Evolutionary conservation across 2,329 filamentous ascomycete genomes (phyloP).

Genomic region (Pyrenophora graminea): DNA sequence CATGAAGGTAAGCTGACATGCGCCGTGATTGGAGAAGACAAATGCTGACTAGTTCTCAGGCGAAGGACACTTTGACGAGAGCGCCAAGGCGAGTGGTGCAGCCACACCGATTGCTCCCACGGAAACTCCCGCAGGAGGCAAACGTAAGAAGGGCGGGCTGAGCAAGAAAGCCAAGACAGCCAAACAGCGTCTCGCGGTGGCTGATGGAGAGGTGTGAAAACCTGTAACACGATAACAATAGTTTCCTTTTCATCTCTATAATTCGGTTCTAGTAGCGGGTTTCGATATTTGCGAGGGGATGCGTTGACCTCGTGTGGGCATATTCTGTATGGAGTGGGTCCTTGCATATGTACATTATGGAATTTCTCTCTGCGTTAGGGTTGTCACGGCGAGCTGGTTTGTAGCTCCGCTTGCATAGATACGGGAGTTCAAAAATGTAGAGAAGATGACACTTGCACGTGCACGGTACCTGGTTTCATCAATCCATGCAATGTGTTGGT

Average conservation of each 20-base stretch:
- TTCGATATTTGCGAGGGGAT: neutral
- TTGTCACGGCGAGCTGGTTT: constrained; percentile 5
- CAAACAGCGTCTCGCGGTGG: constrained; percentile 55
- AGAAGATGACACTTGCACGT: constrained; percentile 7
- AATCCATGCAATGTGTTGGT: neutral
- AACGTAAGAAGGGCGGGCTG: constrained; percentile 56
- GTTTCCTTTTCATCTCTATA: constrained; percentile 16
- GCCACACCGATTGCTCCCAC: constrained; percentile 72
- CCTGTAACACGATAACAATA: constrained; percentile 11
- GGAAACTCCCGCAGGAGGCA: constrained; percentile 43
- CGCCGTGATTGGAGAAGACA: neutral
- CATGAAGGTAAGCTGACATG: constrained; percentile 80
- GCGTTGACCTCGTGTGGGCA: constrained; percentile 2
- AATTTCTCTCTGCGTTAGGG: constrained; percentile 11
- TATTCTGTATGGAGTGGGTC: constrained; percentile 6
- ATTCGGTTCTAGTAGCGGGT: constrained; percentile 3
- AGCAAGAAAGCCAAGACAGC: constrained; percentile 59
- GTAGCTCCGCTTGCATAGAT: constrained; percentile 16
- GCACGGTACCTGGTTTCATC: neutral
- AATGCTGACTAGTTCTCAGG: constrained; percentile 59
- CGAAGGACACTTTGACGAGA: constrained; percentile 95
- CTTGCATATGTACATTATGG: constrained; percentile 23
- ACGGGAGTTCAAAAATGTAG: constrained; percentile 18
- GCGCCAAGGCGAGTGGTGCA: constrained; percentile 80
- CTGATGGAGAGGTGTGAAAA: constrained; percentile 49